Evolutionary conservation across 2,329 filamentous ascomycete species (phyloP).

Genomic region (Penicillium sp.): DNA sequence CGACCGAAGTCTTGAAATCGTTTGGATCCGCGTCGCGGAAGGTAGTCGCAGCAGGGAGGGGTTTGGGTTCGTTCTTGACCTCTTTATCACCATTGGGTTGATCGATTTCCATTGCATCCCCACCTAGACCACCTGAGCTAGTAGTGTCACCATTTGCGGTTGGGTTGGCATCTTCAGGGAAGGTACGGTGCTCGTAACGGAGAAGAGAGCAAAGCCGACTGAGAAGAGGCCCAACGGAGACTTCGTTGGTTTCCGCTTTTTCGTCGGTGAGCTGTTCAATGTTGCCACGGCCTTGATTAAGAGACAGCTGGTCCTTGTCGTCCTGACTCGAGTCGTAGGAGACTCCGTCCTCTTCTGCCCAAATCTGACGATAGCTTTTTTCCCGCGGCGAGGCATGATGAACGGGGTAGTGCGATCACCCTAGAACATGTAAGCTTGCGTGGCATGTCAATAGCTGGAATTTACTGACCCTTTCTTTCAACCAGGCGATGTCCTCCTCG

Average conservation of each 20-base stretch:
- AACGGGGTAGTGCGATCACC: conserved; percentile 83
- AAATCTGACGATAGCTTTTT: conserved; percentile 83
- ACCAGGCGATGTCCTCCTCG: conserved; percentile 90
- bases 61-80: conserved; percentile 35
- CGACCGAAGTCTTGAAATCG: conserved; percentile 73
- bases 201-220: conserved; percentile 77
- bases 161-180: conserved; percentile 55
- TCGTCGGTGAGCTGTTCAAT: conserved; percentile 87
- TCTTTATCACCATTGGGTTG: conserved; percentile 49
- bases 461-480: conserved; percentile 68
- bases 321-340: conserved; percentile 66
- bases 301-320: conserved; percentile 64
- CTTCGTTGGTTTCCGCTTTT: conserved; percentile 79
- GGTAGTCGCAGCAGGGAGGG: conserved; percentile 68
- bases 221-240: conserved; percentile 85
- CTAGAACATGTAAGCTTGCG: conserved; percentile 27
- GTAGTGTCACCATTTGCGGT: conserved; percentile 46
- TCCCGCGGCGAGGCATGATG: conserved; percentile 78
- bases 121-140: conserved; percentile 38
- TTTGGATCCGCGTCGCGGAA: conserved; percentile 76
- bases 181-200: conserved; percentile 64
- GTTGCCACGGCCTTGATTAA: conserved; percentile 79
- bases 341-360: conserved; percentile 89
- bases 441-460: not conserved
- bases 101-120: conserved; percentile 52